Conservation (phyloP, 306 rosid species). For the Cyclanthera cordifolia region DNA sequence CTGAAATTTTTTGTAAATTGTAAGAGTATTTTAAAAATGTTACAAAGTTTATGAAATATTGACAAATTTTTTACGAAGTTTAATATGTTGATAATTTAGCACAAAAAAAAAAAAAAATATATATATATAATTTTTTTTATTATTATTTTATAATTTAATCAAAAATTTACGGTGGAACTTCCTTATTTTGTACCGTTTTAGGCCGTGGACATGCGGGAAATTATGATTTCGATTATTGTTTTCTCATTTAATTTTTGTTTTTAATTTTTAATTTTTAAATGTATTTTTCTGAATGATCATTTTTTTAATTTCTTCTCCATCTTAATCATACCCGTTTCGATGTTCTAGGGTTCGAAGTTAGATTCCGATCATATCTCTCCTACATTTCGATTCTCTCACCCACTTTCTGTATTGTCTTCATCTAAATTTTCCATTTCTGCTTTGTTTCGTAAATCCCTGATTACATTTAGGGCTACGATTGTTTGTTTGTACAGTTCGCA, state of each 20-base stretch:
- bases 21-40: no score
- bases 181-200: not conserved
- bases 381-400: conserved; percentile 53
- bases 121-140: no score
- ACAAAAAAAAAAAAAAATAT: no score
- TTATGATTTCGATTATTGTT: not conserved
- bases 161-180: conserved; percentile 13
- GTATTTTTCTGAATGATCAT: not conserved
- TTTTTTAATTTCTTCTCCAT: conserved; percentile 23
- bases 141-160: no score
- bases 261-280: not conserved
- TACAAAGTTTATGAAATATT: no score
- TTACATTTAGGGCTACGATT: conserved; percentile 41
- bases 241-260: no score
- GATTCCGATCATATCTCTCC: conserved; percentile 50
- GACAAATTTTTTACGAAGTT: no score
- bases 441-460: not conserved
- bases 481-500: conserved; percentile 4
- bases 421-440: not conserved
- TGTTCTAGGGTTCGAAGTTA: conserved; percentile 34
- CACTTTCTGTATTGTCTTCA: conserved; percentile 17
- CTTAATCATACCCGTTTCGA: conserved; percentile 36
- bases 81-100: no score
- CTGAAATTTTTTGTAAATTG: no score
- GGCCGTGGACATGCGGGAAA: conserved; percentile 4